Evolutionary conservation across 495 filamentous ascomycete genomes (phyloP).

Genomic region (Rhizodiscina lignyota): DNA sequence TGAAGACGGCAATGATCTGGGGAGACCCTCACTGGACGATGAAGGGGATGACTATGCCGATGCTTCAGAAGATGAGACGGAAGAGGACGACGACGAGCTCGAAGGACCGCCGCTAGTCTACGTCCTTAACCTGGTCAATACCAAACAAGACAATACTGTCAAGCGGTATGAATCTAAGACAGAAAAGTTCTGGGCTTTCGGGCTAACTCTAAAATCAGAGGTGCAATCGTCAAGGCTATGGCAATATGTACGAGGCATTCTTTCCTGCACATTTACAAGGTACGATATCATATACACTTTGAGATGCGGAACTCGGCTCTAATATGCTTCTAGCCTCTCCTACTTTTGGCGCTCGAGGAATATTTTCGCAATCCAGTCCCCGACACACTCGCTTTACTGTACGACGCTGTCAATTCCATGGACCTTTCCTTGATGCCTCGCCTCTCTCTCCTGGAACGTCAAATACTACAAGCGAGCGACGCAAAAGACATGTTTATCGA

Average conservation of each 20-base stretch:
- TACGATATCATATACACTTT: conserved; percentile 18
- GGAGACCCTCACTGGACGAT: conserved; percentile 20
- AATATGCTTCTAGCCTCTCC: conserved; percentile 56
- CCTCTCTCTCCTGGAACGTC: conserved; percentile 65
- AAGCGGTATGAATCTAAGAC: conserved; percentile 39
- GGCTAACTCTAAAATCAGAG: conserved; percentile 37
- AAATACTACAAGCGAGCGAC: conserved; percentile 77
- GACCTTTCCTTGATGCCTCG: conserved; percentile 87
- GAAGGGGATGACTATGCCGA: conserved; percentile 27
- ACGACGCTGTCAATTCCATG: conserved; percentile 89
- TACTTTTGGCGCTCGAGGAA: conserved; percentile 88
- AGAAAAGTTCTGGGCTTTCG: background rate
- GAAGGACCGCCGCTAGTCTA: conserved; percentile 91
- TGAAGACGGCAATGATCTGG: conserved; percentile 34
- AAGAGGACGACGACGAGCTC: conserved; percentile 44
- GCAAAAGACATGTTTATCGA: conserved; percentile 94
- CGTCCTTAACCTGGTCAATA: conserved; percentile 94
- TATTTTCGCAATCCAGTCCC: conserved; percentile 89
- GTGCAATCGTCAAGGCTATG: conserved; percentile 95
- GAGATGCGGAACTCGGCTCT: no score
- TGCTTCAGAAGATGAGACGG: conserved; percentile 33
- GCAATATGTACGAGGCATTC: conserved; percentile 97
- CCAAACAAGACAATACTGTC: conserved; percentile 82
- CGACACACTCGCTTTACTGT: conserved; percentile 79
- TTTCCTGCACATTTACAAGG: conserved; percentile 99